Evolutionary conservation across 495 filamentous ascomycete species (phyloP), one percentile per base, ranked within the genome.

Genomic region (Aspergillus taichungensis): DNA sequence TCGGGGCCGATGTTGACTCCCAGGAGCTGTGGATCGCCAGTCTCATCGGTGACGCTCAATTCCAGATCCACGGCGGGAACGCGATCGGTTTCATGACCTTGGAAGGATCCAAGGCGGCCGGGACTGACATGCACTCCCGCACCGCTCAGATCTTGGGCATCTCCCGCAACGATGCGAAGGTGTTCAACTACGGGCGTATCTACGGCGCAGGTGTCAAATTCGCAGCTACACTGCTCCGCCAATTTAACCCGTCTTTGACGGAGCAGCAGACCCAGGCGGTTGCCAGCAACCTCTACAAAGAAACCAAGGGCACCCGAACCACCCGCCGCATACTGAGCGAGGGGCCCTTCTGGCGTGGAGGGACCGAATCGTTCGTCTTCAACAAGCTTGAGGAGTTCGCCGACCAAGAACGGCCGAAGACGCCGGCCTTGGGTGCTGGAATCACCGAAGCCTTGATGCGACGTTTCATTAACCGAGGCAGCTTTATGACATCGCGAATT

Each of bases 1-100:
- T 99, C 40, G 92, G 92, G 30, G 92, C 94, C 4, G 92, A 99
- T 63, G 92, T 99, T 6, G 92, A 99, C 56, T 96, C 90, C n/a
- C 84, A 99, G 61, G 92, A 99, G 64, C 75, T 99, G 29, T 99
- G 92, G 92, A 99, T 99, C 55, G 92, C 92, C 6, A 91, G 86
- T 63, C 75, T 99, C 5, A 80, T 99, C 29, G 92, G 92, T 13
- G 92, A 99, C 65, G 84, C 92, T 9, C 85, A 89, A 42, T 97
- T 99, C 62, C 80, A 84, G 51, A 68, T 97, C 3, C 92, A 99
- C 51, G 92, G 92, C 46, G 94, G 92, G 38, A 95, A 94, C 53
- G 94, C 92, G 5, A 84, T 97, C 43, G 92, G 94, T 6, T 99
- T 99, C 70, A 99, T 99, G 92, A 97, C 94, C 1, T 68, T 99